These are phyloP conservation scores for Chaetomium cochliodes DNA, from an alignment of 495 filamentous ascomycete species.

Conservation along the genomic window DNA sequence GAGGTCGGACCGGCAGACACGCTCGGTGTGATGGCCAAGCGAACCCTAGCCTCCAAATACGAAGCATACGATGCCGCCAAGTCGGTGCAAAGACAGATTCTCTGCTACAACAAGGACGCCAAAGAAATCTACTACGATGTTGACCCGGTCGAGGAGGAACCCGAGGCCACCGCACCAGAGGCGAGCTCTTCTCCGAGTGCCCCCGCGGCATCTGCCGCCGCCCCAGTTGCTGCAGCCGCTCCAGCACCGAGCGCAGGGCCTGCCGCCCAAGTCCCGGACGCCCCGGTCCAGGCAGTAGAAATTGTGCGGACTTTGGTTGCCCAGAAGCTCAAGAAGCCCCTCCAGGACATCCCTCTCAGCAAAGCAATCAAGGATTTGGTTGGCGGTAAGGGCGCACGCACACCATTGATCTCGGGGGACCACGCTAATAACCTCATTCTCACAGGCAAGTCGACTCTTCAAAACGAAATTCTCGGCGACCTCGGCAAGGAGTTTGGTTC, in stretches of 20 bases:
- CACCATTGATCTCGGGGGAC: background rate
- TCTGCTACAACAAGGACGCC: slow-evolving; percentile 99
- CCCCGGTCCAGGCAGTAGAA: slow-evolving; percentile 80
- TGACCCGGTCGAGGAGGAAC: slow-evolving; percentile 90
- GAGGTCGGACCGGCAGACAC: slow-evolving; percentile 98
- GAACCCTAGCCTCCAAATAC: slow-evolving; percentile 95
- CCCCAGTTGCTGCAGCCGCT: slow-evolving; percentile 55
- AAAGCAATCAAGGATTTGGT: slow-evolving; percentile 99
- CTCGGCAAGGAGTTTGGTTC: slow-evolving; percentile 98
- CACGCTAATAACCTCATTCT: slow-evolving; percentile 16
- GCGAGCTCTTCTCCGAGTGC: slow-evolving; percentile 43
- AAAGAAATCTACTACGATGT: slow-evolving; percentile 99
- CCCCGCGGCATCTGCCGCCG: slow-evolving; percentile 52
- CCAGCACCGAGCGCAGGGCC: slow-evolving; percentile 75
- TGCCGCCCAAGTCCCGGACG: slow-evolving; percentile 84
- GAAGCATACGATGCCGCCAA: slow-evolving; percentile 98
- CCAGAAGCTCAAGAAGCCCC: slow-evolving; percentile 96
- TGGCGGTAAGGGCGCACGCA: slow-evolving; percentile 64
- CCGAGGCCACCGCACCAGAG: slow-evolving; percentile 55
- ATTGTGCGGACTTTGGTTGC: slow-evolving; percentile 87
- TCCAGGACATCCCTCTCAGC: slow-evolving; percentile 83
- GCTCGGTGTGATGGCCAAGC: slow-evolving; percentile 95
- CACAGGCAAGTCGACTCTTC: slow-evolving; percentile 91
- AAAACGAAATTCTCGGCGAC: slow-evolving; percentile 94
- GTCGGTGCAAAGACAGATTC: slow-evolving; percentile 91